Percentiles rank a stretch among this genome's conserved stretches.
phyloP scores from a whole-genome alignment of 192 early-diverging fungal genomes.

The Rhizophlyctis rosea region DNA sequence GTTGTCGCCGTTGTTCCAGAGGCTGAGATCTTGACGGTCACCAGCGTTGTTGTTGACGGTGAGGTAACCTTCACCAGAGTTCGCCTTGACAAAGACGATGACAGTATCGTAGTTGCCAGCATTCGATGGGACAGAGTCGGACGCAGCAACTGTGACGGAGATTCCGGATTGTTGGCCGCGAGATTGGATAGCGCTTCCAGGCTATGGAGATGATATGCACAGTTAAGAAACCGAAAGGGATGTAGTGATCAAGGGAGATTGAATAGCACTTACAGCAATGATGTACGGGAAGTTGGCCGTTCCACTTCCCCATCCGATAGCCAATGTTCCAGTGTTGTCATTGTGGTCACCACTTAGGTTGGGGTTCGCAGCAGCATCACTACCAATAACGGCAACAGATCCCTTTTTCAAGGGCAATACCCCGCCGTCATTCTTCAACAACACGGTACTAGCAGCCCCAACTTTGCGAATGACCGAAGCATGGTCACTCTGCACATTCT shows the following conservation, averaged over 20 bases:
- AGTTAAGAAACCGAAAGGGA: neutral
- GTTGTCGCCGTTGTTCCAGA: constrained; percentile 59
- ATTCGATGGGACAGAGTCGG: too few species aligned
- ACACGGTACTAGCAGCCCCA: constrained; percentile 44
- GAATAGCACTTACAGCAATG: constrained; percentile 29
- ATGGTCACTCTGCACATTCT: constrained; percentile 42
- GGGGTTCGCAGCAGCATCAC: constrained; percentile 36
- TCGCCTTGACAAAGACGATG: constrained; percentile 38
- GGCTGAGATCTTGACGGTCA: constrained; percentile 50
- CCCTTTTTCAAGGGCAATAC: constrained; percentile 32
- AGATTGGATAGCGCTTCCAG: constrained; percentile 25
- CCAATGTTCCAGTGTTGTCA: constrained; percentile 34
- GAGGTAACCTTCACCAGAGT: constrained; percentile 47
- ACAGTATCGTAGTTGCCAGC: constrained; percentile 42
- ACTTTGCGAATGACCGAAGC: constrained; percentile 36
- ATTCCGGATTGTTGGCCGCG: constrained; percentile 5
- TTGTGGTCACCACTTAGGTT: constrained; percentile 28
- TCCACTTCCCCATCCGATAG: constrained; percentile 52
- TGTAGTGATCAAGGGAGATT: neutral
- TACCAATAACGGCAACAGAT: constrained; percentile 40
- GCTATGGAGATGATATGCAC: constrained; percentile 17
- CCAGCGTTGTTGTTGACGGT: constrained; percentile 56
- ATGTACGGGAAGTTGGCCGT: constrained; percentile 48
- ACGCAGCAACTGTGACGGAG: constrained; percentile 12
- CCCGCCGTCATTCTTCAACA: constrained; percentile 45